Base-by-base conservation (phyloP, 805 yeast genomes). In the Metschnikowia similis region DNA sequence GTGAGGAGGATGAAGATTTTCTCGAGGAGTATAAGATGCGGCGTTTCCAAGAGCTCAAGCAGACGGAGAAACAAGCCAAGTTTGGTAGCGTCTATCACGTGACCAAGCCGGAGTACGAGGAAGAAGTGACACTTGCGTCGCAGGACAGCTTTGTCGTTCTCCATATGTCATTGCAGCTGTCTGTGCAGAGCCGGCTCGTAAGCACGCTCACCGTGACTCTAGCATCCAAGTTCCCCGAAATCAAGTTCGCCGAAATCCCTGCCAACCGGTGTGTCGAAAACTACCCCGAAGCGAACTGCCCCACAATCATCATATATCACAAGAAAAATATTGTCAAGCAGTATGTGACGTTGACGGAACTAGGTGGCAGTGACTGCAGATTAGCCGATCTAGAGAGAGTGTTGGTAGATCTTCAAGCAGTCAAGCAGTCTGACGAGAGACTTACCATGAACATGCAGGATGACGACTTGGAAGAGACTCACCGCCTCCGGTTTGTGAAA, bases 1-100 rank as follows among this genome's bases (percentile, higher is more conserved):
- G 85, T 58, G 96, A 89, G 38, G 97, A 92, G 61, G 95, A 89
- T 57, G 97, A 90, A 57, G 97, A 89, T 8, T 92, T 92, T 59
- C 69, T 94, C 52, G 83, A 87, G 52, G 71, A 73, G 54, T 94
- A 94, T 66, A 84, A 89, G 56, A 79, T 77, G 54, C 85, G 87
- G 63, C 76, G 98, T 55, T 70, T 92, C 64, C 78, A 75, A n/a
- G 95, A 92, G 64, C 68, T 94, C 54, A 74, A 80, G 56, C 75
- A 79, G 56, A 65, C 87, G 59, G 80, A 79, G 40, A 71, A 79
- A 32, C 73, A 81, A 47, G 77, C 78, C 58, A 77, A 72, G 62
- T 92, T 79, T 65, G 98, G 99, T 7, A 67, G 77, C 16, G 92
- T 94, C 6, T 77, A 75, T 41, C 90, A 89, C 37, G 79, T 94